These are phyloP conservation scores for Hypoxylon sp. DNA, from an alignment of 2,329 filamentous ascomycete species.

Conservation along the genomic window DNA sequence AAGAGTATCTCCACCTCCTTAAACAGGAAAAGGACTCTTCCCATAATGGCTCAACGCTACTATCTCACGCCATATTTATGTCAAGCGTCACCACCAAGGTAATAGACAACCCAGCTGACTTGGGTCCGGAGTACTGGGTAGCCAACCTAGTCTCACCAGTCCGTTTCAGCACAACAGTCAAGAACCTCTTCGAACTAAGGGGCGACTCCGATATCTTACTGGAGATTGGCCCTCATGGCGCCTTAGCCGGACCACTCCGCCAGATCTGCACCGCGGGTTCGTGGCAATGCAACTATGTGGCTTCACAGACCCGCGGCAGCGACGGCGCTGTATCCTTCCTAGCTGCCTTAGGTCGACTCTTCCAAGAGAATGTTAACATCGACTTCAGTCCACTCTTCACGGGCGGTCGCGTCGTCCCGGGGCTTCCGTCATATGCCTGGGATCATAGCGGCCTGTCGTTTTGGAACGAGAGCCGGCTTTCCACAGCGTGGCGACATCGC, in stretches of 20 bases:
- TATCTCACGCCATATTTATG: slow-evolving; percentile 31
- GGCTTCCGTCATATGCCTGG: slow-evolving; percentile 42
- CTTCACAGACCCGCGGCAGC: slow-evolving; percentile 37
- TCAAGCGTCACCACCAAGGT: slow-evolving; percentile 52
- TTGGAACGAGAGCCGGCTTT: slow-evolving; percentile 50
- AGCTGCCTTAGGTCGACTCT: slow-evolving; percentile 43
- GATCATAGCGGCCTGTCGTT: slow-evolving; percentile 44
- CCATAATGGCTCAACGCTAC: slow-evolving; percentile 5
- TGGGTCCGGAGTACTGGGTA: slow-evolving; percentile 48
- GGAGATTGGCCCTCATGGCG: slow-evolving; percentile 48
- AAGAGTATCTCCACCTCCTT: slow-evolving; percentile 34
- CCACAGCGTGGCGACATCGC: slow-evolving; percentile 39
- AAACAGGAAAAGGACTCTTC: slow-evolving; percentile 38
- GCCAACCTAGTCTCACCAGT: slow-evolving; percentile 52
- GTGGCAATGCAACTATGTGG: slow-evolving; percentile 43
- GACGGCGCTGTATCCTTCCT: slow-evolving; percentile 38
- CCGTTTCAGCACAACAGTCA: slow-evolving; percentile 55
- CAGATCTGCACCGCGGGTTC: slow-evolving; percentile 42
- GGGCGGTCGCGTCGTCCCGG: slow-evolving; percentile 39
- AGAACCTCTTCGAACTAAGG: slow-evolving; percentile 41
- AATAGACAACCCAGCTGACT: slow-evolving; percentile 39
- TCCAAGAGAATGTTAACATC: slow-evolving; percentile 38
- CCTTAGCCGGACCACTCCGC: slow-evolving; percentile 46
- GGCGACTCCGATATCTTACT: slow-evolving; percentile 42
- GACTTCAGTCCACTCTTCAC: slow-evolving; percentile 38